A percentile compares a stretch with the other conserved stretches of the same genome.
Evolutionary conservation across 2,329 filamentous ascomycete genomes (phyloP).

Genomic region (Orbilia quercus): DNA sequence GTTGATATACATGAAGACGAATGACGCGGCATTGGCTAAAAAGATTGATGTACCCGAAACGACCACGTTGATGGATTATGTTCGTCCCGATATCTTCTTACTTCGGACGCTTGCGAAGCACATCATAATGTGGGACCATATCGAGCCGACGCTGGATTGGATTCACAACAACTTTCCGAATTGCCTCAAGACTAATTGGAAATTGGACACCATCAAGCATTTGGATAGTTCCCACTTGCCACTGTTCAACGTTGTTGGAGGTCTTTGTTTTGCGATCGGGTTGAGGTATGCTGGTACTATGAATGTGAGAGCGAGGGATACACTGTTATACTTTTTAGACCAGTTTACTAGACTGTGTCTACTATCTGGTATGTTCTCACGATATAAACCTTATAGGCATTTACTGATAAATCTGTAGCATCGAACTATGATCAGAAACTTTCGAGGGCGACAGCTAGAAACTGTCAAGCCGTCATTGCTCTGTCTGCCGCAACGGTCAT

Average conservation of each 20-base stretch:
- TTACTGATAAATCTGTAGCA: conserved; percentile 61
- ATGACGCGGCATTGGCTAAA: conserved; percentile 83
- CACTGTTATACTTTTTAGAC: conserved; percentile 85
- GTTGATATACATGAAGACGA: conserved; percentile 96
- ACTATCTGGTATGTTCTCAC: conserved; percentile 63
- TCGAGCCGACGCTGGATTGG: conserved; percentile 79
- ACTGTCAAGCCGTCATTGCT: conserved; percentile 89
- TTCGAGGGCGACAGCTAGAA: conserved; percentile 82
- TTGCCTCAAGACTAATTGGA: conserved; percentile 73
- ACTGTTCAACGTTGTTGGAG: conserved; percentile 90
- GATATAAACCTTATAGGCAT: neutral
- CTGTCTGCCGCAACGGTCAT: conserved; percentile 87
- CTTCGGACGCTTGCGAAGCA: conserved; percentile 89
- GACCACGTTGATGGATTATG: conserved; percentile 90
- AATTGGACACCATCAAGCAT: conserved; percentile 70
- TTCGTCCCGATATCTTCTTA: conserved; percentile 90
- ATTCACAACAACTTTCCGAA: conserved; percentile 77
- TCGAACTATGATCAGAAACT: conserved; percentile 83
- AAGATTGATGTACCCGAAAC: conserved; percentile 96
- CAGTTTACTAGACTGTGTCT: conserved; percentile 82
- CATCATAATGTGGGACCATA: conserved; percentile 89
- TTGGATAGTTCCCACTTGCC: conserved; percentile 86
- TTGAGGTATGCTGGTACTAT: conserved; percentile 80
- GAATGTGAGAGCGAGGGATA: conserved; percentile 77
- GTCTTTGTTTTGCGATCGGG: conserved; percentile 83